Evolutionary conservation across 2,329 filamentous ascomycete genomes (phyloP), one percentile per base, ranked within the genome.

Genomic region (Aspergillus carbonarius): DNA sequence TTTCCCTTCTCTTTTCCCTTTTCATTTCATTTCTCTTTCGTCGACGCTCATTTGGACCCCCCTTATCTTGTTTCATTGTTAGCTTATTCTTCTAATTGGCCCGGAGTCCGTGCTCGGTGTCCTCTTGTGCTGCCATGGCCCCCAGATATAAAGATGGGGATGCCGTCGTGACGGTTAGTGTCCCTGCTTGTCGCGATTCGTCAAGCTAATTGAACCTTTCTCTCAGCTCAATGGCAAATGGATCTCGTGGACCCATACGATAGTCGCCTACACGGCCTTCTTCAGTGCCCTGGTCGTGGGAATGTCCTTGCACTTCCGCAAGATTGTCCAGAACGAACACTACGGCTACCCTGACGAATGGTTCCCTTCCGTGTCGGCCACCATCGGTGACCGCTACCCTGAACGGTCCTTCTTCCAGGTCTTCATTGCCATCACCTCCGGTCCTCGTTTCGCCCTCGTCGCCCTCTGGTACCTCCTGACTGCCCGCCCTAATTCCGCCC

Each of bases 271-370:
- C 75, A 60, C 74, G 39, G 93, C 93, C 58, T 98, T 98, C 72
- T 64, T 96, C 63, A 92, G 91, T 72, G 93, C 93, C 60, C 82
- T 98, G 65, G 74, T 93, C 57, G 87, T 96, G 61, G 93, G 93
- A 65, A 81, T 88, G 57, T 84, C 82, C 56, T 83, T 99, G 50
- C 95, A 99, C 78, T 98, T 95, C 79, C 85, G 90, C 72, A 99
- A 99, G 81, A 99, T 99, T 67, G 95, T 99, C 57, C 83, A 97
- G 77, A 99, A 99, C 78, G 92, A 99, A 77, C 90, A 93, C 79
- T 96, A 92, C 76, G 92, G 92, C 68, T 96, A 96, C 72, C 93
- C 93, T 1, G 82, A 96, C 66, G 93, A 97, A 81, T 97, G 93
- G 93, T 96, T 96, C 71, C 93, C 93, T 59, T 96, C 93, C 44